Conservation (phyloP, 768 basidiomycete genomes). For the Lyophyllum atratum region DNA sequence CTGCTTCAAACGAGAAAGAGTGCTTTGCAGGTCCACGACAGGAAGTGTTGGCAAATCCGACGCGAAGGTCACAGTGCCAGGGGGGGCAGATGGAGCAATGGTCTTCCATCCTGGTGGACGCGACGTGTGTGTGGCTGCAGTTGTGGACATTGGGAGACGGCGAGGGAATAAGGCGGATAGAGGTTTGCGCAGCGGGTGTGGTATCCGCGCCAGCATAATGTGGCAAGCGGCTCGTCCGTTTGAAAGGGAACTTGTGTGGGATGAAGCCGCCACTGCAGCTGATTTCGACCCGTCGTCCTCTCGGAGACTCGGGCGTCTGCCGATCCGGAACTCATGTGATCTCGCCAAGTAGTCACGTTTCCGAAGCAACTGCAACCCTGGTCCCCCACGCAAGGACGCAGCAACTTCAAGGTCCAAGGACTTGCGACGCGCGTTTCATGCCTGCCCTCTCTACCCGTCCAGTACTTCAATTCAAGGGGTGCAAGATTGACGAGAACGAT, state of each 20-base stretch:
- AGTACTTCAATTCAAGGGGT: too few species aligned
- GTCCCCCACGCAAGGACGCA: too few species aligned
- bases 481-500: too few species aligned
- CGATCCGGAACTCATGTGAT: conserved; percentile 38
- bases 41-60: conserved; percentile 71
- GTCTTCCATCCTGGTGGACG: conserved; percentile 71
- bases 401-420: too few species aligned
- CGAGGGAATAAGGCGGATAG: background rate
- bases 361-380: too few species aligned
- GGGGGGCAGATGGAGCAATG: conserved; percentile 58
- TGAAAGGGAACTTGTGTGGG: background rate
- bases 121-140: conserved; percentile 19
- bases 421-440: too few species aligned
- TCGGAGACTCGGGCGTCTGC: conserved; percentile 22
- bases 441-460: too few species aligned
- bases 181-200: conserved; percentile 4
- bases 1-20: conserved; percentile 67
- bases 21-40: conserved; percentile 66
- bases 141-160: conserved; percentile 18
- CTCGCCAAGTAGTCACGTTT: background rate
- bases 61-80: conserved; percentile 61
- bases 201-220: conserved; percentile 13
- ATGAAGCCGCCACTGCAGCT: conserved; percentile 4
- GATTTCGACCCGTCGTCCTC: conserved; percentile 13
- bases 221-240: background rate